phyloP scores from a whole-genome alignment of 345 rosid genomes.

The Trapa incisa region DNA sequence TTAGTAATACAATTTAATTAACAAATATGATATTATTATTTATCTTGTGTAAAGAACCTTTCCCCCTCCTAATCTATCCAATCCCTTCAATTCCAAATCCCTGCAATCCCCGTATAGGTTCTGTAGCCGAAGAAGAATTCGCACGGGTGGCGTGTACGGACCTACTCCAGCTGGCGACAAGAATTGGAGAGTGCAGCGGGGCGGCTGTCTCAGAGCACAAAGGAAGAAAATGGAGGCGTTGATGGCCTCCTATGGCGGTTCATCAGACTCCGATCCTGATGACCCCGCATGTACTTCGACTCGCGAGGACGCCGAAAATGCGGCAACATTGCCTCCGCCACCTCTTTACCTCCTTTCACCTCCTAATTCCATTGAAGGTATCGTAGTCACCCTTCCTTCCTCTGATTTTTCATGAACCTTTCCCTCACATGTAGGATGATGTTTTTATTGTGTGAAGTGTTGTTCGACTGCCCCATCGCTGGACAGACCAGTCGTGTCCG shows the following conservation, averaged over 20 bases:
- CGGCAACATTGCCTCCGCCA: conserved; percentile 48
- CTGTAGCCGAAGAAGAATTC: no score
- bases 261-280: conserved; percentile 43
- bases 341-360: conserved; percentile 59
- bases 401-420: background rate
- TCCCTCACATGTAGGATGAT: conserved; percentile 11
- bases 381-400: background rate
- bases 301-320: background rate
- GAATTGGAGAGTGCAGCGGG: background rate
- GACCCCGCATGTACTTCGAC: conserved; percentile 8
- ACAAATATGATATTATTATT: no score
- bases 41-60: no score
- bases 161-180: no score
- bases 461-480: conserved; percentile 20
- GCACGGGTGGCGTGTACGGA: no score
- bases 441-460: conserved; percentile 13
- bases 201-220: background rate
- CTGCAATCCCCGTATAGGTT: no score
- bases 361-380: conserved; percentile 38
- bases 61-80: no score
- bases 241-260: conserved; percentile 54
- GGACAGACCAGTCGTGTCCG: conserved; percentile 46
- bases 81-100: no score
- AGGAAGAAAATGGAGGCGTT: conserved; percentile 45
- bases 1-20: no score